Evolutionary conservation across 495 filamentous ascomycete species (phyloP).

Genomic region (Neurospora sp.): DNA sequence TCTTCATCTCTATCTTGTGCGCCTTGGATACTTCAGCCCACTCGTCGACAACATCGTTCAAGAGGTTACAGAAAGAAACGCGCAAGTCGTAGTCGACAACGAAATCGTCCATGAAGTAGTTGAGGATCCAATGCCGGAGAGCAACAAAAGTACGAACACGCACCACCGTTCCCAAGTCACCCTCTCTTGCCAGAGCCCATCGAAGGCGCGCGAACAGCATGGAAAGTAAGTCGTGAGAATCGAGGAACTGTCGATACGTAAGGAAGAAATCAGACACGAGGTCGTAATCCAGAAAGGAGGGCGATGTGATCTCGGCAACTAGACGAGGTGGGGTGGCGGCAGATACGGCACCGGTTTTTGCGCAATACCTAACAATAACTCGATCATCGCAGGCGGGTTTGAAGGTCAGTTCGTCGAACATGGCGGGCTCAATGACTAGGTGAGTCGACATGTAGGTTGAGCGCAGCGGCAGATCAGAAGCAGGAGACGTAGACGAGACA

Average conservation of each 20-base stretch:
- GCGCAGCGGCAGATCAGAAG: conserved; percentile 18
- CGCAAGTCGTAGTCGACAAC: conserved; percentile 72
- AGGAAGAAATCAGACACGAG: conserved; percentile 97
- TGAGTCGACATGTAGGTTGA: conserved; percentile 35
- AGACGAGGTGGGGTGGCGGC: conserved; percentile 87
- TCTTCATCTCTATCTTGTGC: conserved; percentile 72
- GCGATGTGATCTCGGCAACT: conserved; percentile 95
- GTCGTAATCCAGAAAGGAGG: conserved; percentile 93
- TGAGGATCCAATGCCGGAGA: conserved; percentile 93
- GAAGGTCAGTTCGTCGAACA: conserved; percentile 73
- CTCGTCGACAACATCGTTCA: conserved; percentile 66
- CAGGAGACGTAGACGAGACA: conserved; percentile 7
- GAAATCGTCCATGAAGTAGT: conserved; percentile 96
- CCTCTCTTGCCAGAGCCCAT: conserved; percentile 77
- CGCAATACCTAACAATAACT: conserved; percentile 70
- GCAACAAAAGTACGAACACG: conserved; percentile 93
- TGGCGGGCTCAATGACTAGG: conserved; percentile 42
- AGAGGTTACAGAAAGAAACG: conserved; percentile 64
- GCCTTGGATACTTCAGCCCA: conserved; percentile 31
- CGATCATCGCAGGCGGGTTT: conserved; percentile 61
- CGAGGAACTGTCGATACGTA: conserved; percentile 80
- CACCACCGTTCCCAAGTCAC: conserved; percentile 78
- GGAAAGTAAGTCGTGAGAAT: conserved; percentile 61
- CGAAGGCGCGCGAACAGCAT: conserved; percentile 75
- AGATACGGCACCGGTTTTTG: conserved; percentile 59